Base-by-base conservation (phyloP, 1,139 yeast species). In the Yamadazyma dendronema region DNA sequence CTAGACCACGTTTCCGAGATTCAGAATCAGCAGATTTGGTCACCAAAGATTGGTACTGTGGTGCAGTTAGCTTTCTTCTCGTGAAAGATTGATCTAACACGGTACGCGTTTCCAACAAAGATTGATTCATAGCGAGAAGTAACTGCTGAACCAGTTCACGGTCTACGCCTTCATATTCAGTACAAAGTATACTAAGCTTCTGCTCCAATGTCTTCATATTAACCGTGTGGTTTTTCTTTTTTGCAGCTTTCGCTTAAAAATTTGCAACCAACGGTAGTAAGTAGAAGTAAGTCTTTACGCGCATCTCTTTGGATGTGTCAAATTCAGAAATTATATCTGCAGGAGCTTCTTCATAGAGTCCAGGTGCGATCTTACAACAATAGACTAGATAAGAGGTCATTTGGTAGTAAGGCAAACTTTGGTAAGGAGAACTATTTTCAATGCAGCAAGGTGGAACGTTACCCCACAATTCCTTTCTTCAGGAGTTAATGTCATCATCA, bases 61-160 rank as follows among this genome's bases (percentile, higher is more conserved):
- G 44, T 17, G 30, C 51, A 31, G 29, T 6, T 5, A 7, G 17
- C n/a, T 14, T 26, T 14, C n/a, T 26, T 5, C 29, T 7, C 12
- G 40, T 43, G 30, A 48, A 46, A 3, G 46, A 36, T 31, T 47
- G 68, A 23, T 53, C 49, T 4, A 72, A 47, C 13, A 72, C 35
- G 0, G 41, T 21, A 30, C 57, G 57, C 2, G 71, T 59, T 12
- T 47, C 40, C 4, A 48, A 48, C 2, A 71, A 30, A 0, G 74
- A 66, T 1, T 74, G 77, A 17, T 57, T 58, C 46, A 74, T 69
- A 0, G 62, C 51, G 3, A 56, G n/a, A 8, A 73, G 53, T 2
- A 74, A 37, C 36, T 72, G 77, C 2, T 53, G 40, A 8, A 74
- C 44, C 0, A 60, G 49, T 1, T 53, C 59, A 14, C 38, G 47